Evolutionary conservation across 1,284 basidiomycete genomes (phyloP).

Genomic region (Apiotrichum domesticum): DNA sequence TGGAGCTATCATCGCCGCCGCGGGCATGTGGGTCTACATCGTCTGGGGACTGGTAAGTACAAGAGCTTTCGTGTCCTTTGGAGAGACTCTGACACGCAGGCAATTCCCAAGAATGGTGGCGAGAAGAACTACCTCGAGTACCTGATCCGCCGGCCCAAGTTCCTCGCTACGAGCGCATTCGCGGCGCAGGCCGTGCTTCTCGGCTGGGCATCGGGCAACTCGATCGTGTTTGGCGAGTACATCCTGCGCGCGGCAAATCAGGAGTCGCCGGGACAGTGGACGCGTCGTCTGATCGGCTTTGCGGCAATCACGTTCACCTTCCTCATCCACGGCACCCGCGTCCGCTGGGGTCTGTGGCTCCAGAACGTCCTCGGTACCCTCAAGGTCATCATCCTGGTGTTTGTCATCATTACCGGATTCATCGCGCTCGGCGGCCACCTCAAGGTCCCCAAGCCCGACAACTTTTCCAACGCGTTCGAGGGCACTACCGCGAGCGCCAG

Average conservation of each 20-base stretch:
- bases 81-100: not conserved
- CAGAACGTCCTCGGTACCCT: slow-evolving; percentile 10
- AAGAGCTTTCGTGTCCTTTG: no score
- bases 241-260: slow-evolving; percentile 15
- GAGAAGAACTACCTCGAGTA: slow-evolving; percentile 26
- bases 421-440: slow-evolving; percentile 53
- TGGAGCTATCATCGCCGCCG: slow-evolving; percentile 22
- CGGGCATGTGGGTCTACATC: slow-evolving; percentile 29
- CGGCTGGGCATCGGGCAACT: slow-evolving; percentile 16
- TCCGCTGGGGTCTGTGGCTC: slow-evolving; percentile 7
- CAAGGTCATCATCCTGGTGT: slow-evolving; percentile 6
- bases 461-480: slow-evolving; percentile 53
- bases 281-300: slow-evolving; percentile 10
- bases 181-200: slow-evolving; percentile 19
- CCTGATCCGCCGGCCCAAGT: slow-evolving; percentile 14
- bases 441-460: slow-evolving; percentile 50
- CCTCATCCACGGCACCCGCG: slow-evolving; percentile 22
- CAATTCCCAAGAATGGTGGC: slow-evolving; percentile 20
- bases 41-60: slow-evolving; percentile 14
- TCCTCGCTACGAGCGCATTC: slow-evolving; percentile 15
- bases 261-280: slow-evolving; percentile 10
- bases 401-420: slow-evolving; percentile 50
- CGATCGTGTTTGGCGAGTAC: slow-evolving; percentile 16
- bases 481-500: slow-evolving; percentile 40
- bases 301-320: slow-evolving; percentile 12